phyloP scores from a whole-genome alignment of 352 stramenopile species.

The Globisporangium okanoganense region DNA sequence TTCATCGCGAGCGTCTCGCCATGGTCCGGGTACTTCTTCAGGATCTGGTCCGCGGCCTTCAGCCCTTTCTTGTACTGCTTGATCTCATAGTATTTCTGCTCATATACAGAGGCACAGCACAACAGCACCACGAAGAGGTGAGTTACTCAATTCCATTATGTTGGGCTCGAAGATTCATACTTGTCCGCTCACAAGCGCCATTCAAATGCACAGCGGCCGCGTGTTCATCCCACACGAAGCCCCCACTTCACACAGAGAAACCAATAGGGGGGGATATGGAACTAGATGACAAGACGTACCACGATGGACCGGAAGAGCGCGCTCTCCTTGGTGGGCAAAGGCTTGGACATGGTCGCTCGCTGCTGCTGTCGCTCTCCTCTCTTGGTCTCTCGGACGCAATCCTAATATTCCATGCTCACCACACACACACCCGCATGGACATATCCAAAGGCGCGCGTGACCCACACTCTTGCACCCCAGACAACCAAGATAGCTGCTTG shows the following conservation, averaged over 20 bases:
- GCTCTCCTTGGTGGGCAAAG: slow-evolving; percentile 92
- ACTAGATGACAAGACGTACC: slow-evolving; percentile 27
- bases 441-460: slow-evolving; percentile 7
- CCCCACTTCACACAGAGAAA: neutral
- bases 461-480: neutral
- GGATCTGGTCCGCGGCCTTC: slow-evolving; percentile 92
- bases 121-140: neutral
- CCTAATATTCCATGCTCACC: slow-evolving; percentile 5
- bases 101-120: slow-evolving; percentile 13
- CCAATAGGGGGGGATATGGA: neutral
- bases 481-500: neutral
- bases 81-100: slow-evolving; percentile 94
- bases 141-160: neutral
- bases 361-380: neutral
- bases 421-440: neutral
- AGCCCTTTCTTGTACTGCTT: slow-evolving; percentile 99
- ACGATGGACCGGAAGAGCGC: slow-evolving; percentile 96
- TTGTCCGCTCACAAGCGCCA: neutral
- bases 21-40: slow-evolving; percentile 98
- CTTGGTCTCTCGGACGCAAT: neutral
- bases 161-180: too few relatives aligned
- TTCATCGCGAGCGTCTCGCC: slow-evolving; percentile 98
- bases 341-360: slow-evolving; percentile 36
- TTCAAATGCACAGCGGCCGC: neutral
- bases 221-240: neutral